Evolutionary conservation across 805 yeast species (phyloP).

Genomic region (Saturnispora kantuleensis): DNA sequence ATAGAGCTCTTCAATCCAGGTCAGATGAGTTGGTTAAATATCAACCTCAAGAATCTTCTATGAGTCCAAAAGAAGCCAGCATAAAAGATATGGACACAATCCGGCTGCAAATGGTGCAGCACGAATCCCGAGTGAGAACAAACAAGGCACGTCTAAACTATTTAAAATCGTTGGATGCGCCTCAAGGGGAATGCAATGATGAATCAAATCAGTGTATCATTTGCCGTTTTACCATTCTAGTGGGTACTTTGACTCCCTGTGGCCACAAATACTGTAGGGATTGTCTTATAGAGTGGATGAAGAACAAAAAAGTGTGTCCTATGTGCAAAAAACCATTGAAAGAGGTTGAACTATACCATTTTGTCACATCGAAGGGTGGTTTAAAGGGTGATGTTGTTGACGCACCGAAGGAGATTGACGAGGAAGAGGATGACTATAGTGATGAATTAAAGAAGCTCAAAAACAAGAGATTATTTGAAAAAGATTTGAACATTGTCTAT

Average conservation of each 20-base stretch:
- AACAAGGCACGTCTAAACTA: conserved; percentile 38
- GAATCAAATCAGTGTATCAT: conserved; percentile 50
- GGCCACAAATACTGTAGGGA: conserved; percentile 86
- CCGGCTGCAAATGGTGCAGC: conserved; percentile 17
- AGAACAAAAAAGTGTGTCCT: conserved; percentile 56
- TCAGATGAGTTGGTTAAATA: conserved; percentile 70
- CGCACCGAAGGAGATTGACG: conserved; percentile 7
- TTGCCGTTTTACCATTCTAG: conserved; percentile 58
- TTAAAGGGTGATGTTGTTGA: conserved; percentile 37
- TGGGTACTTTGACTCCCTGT: conserved; percentile 79
- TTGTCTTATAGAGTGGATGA: conserved; percentile 67
- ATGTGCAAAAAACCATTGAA: conserved; percentile 56
- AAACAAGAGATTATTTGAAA: conserved; percentile 16
- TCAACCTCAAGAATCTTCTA: conserved; percentile 21
- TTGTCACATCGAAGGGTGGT: conserved; percentile 48
- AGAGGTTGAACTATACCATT: conserved; percentile 50
- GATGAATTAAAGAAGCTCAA: conserved; percentile 19
- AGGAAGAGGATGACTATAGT: conserved; percentile 7
- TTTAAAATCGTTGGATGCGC: conserved; percentile 32
- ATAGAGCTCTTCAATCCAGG: conserved; percentile 71
- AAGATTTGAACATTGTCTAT: conserved; percentile 34
- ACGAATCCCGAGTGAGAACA: conserved; percentile 3
- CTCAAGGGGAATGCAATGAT: conserved; percentile 23
- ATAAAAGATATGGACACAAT: conserved; percentile 9
- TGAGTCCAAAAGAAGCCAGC: conserved; percentile 19